Evolutionary conservation across 202 grass and related monocot genomes (phyloP).

Genomic region (Dendrocalamus latiflorus): DNA sequence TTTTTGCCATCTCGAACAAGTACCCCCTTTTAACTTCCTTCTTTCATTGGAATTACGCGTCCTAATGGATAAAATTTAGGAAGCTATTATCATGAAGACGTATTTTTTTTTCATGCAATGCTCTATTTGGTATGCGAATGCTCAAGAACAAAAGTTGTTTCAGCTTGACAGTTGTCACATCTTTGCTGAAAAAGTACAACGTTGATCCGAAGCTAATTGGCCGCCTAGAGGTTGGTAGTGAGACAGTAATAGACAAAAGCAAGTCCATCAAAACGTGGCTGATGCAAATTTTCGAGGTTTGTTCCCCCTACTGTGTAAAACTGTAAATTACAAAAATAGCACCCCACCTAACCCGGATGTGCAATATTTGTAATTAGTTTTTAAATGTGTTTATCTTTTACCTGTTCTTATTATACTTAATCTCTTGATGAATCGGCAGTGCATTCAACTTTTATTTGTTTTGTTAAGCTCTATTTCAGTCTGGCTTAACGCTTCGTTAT

Average conservation of each 20-base stretch:
- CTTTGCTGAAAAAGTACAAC: slow-evolving; percentile 66
- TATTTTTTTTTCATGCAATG: neutral
- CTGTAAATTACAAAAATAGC: neutral
- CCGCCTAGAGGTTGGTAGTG: slow-evolving; percentile 72
- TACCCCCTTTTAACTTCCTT: neutral
- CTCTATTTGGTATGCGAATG: slow-evolving; percentile 2
- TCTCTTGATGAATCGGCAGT: neutral
- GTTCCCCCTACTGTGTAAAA: neutral
- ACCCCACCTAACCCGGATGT: neutral
- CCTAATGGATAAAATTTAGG: neutral
- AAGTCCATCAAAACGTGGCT: slow-evolving; percentile 94
- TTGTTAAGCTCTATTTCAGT: neutral
- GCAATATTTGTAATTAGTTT: neutral
- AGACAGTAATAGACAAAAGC: slow-evolving; percentile 95
- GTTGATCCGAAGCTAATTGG: slow-evolving; percentile 67
- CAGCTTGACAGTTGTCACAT: slow-evolving; percentile 78
- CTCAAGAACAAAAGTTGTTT: slow-evolving; percentile 19
- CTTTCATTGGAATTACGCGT: neutral
- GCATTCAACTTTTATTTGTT: neutral
- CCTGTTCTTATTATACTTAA: neutral
- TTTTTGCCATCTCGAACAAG: neutral
- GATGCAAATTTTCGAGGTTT: slow-evolving; percentile 87
- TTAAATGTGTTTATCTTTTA: neutral
- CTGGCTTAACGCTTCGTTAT: neutral
- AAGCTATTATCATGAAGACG: neutral